Evolutionary conservation across 345 rosid genomes (phyloP).

Genomic region (Murraya koenigii): DNA sequence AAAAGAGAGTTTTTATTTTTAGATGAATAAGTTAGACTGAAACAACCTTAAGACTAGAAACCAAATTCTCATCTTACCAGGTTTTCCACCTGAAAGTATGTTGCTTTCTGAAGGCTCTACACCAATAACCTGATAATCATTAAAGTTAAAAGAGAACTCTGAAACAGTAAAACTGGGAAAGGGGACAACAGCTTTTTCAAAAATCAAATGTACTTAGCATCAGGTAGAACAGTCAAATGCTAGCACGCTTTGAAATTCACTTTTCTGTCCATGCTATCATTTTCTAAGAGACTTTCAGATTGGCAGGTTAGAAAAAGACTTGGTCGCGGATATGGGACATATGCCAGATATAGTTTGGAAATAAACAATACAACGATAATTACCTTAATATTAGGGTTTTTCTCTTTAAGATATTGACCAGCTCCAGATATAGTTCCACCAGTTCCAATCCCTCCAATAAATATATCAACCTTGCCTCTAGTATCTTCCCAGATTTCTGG

Average conservation of each 20-base stretch:
- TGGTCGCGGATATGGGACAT: background rate
- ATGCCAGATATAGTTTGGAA: background rate
- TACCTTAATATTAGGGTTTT: conserved; percentile 73
- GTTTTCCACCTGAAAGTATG: conserved; percentile 81
- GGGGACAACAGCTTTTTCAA: background rate
- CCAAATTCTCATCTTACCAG: conserved; percentile 42
- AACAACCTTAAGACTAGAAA: background rate
- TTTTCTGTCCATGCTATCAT: conserved; percentile 6
- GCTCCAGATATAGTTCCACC: conserved; percentile 87
- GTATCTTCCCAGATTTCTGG: conserved; percentile 91
- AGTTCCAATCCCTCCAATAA: conserved; percentile 83
- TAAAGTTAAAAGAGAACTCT: conserved; percentile 6
- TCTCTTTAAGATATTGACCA: conserved; percentile 70
- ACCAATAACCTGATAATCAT: conserved; percentile 63
- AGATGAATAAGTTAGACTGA: background rate
- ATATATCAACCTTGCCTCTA: conserved; percentile 74
- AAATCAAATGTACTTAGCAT: background rate
- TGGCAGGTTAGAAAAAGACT: background rate
- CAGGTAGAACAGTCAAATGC: background rate
- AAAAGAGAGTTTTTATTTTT: background rate
- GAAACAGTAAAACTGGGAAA: background rate
- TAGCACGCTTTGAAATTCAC: background rate
- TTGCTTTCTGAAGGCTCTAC: conserved; percentile 82
- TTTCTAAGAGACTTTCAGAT: conserved; percentile 1
- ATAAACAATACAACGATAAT: background rate